Conservation (phyloP, 2,329 filamentous ascomycete species). For the Zopfia rhizophila region DNA sequence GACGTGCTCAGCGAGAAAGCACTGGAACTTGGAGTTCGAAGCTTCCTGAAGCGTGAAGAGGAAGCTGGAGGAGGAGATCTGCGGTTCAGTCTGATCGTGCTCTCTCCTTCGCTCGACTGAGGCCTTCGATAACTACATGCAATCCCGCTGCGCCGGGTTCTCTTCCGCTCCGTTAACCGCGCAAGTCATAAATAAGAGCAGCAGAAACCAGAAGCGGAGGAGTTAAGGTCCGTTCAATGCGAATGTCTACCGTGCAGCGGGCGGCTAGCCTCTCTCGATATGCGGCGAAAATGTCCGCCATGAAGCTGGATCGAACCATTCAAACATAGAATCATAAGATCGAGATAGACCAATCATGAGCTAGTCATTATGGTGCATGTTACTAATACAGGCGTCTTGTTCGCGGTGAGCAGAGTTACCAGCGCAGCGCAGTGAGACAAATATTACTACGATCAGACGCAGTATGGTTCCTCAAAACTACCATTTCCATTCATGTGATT, state of each 20-base stretch:
- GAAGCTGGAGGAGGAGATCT: constrained; percentile 66
- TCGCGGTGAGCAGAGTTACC: constrained; percentile 1
- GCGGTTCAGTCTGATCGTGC: constrained; percentile 71
- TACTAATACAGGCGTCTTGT: constrained; percentile 7
- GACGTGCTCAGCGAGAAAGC: constrained; percentile 74
- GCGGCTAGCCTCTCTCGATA: constrained; percentile 17
- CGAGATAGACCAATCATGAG: constrained; percentile 1
- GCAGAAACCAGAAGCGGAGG: constrained; percentile 3
- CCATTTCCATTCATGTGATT: constrained; percentile 1
- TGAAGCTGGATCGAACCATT: no score
- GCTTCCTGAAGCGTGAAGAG: constrained; percentile 68
- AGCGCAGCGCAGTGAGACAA: constrained; percentile 3
- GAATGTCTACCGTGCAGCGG: constrained; percentile 20
- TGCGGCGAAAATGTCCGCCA: constrained; percentile 5
- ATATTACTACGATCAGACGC: constrained; percentile 2
- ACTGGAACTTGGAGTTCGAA: constrained; percentile 73
- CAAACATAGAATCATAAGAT: no score
- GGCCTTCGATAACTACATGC: constrained; percentile 1
- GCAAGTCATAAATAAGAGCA: neutral
- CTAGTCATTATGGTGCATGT: constrained; percentile 11
- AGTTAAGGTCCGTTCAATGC: constrained; percentile 2
- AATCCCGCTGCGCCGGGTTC: neutral
- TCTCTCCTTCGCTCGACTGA: constrained; percentile 67
- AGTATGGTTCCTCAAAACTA: neutral
- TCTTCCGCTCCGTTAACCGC: neutral